These are phyloP conservation scores for Durio zibethinus DNA, from an alignment of 345 rosid genomes.

Conservation along the genomic window DNA sequence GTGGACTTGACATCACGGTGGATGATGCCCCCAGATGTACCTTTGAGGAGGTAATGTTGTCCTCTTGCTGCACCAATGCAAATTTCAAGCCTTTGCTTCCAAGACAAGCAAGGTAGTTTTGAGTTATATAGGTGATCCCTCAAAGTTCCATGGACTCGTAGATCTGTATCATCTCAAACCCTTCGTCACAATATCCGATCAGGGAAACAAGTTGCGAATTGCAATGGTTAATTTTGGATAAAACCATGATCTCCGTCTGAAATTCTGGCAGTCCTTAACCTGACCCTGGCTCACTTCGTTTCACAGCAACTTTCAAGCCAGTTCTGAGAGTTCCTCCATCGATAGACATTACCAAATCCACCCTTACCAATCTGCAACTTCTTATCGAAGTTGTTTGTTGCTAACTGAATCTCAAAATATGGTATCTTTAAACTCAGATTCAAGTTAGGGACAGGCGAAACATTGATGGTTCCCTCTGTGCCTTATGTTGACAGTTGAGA, in stretches of 20 bases:
- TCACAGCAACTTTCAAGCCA: constrained; percentile 47
- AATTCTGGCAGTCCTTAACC: constrained; percentile 51
- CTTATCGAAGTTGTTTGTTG: constrained; percentile 41
- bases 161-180: constrained; percentile 55
- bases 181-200: constrained; percentile 61
- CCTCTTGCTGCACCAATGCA: constrained; percentile 60
- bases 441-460: constrained; percentile 24
- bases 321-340: constrained; percentile 36
- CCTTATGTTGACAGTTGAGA: neutral
- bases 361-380: constrained; percentile 42
- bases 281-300: constrained; percentile 42
- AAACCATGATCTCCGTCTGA: constrained; percentile 47
- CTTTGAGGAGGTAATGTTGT: constrained; percentile 50
- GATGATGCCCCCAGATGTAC: constrained; percentile 39
- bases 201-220: constrained; percentile 73
- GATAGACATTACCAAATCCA: constrained; percentile 45
- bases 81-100: constrained; percentile 57
- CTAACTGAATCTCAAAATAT: constrained; percentile 34
- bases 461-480: constrained; percentile 15
- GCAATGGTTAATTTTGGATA: constrained; percentile 60
- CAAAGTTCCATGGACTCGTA: constrained; percentile 54
- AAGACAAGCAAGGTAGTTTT: constrained; percentile 33
- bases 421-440: constrained; percentile 41
- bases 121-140: constrained; percentile 46
- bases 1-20: constrained; percentile 64